Percentiles rank a stretch among this genome's conserved stretches.
These are phyloP conservation scores for Corylus heterophylla DNA, from an alignment of 306 rosid genomes.

Conservation along the genomic window DNA sequence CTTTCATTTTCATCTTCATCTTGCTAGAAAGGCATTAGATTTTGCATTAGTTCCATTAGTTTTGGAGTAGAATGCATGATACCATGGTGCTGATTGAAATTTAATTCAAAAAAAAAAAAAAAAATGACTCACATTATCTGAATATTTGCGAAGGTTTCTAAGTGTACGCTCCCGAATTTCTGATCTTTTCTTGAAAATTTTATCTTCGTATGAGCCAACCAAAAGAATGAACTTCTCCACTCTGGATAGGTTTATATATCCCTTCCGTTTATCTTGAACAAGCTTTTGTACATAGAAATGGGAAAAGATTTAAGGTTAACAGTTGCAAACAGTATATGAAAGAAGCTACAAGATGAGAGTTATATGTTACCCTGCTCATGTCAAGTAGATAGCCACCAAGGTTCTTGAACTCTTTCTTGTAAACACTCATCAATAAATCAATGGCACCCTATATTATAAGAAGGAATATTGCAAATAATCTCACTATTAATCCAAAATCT, in stretches of 20 bases:
- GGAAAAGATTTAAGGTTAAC: neutral
- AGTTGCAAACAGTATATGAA: neutral
- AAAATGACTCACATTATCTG: conserved; percentile 36
- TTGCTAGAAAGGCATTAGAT: conserved; percentile 5
- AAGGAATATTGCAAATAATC: neutral
- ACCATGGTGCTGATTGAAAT: neutral
- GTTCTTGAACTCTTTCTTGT: conserved; percentile 43
- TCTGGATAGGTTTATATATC: conserved; percentile 45
- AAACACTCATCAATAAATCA: conserved; percentile 48
- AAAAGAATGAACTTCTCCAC: conserved; percentile 52
- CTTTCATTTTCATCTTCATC: conserved; percentile 21
- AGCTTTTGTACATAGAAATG: conserved; percentile 6
- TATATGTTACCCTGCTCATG: conserved; percentile 39
- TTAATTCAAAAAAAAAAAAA: neutral
- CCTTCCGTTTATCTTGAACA: conserved; percentile 33
- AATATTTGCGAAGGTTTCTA: conserved; percentile 14
- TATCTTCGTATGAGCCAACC: conserved; percentile 51
- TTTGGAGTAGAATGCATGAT: neutral
- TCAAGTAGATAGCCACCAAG: conserved; percentile 62
- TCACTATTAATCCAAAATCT: no score
- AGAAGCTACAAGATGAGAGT: neutral
- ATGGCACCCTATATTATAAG: conserved; percentile 33
- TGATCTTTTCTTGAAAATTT: conserved; percentile 44
- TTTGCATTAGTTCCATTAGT: neutral
- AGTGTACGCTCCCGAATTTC: conserved; percentile 24